Evolutionary conservation across 306 rosid species (phyloP).

Genomic region (Oxytropis ochrocephala): DNA sequence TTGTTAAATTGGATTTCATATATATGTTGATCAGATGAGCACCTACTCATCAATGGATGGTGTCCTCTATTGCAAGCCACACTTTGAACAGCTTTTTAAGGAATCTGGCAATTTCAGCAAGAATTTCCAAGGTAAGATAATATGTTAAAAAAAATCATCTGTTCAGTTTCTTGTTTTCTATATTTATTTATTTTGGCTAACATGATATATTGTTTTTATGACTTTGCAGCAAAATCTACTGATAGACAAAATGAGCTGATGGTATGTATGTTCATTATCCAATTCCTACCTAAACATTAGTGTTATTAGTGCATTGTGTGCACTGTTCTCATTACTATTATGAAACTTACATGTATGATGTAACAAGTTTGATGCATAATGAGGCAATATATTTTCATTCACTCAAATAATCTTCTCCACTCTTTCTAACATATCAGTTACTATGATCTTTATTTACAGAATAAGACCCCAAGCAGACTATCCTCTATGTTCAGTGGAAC

Average conservation of each 20-base stretch:
- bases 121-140: constrained; percentile 62
- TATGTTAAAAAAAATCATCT: not conserved
- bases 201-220: constrained; percentile 17
- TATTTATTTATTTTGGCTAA: constrained; percentile 18
- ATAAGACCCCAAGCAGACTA: constrained; percentile 63
- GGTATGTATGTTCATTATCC: constrained; percentile 51
- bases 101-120: constrained; percentile 98
- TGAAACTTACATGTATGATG: not conserved
- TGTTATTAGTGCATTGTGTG: not conserved
- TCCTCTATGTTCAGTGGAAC: constrained; percentile 89
- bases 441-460: constrained; percentile 29
- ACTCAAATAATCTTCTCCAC: not conserved
- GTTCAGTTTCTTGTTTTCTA: not conserved
- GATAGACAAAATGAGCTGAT: constrained; percentile 47
- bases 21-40: constrained; percentile 54
- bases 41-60: constrained; percentile 99
- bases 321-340: not conserved
- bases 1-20: not conserved
- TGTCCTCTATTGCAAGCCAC: constrained; percentile 80
- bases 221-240: constrained; percentile 48
- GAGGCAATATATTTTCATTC: not conserved
- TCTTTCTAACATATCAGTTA: not conserved
- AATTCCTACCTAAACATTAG: constrained; percentile 16
- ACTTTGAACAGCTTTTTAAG: constrained; percentile 96
- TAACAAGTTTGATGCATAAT: not conserved